Percentiles rank a stretch among this genome's conserved stretches.
These are phyloP conservation scores for Pyropia yezoensis DNA, from an alignment of 23 red algal genomes.

Conservation along the genomic window DNA sequence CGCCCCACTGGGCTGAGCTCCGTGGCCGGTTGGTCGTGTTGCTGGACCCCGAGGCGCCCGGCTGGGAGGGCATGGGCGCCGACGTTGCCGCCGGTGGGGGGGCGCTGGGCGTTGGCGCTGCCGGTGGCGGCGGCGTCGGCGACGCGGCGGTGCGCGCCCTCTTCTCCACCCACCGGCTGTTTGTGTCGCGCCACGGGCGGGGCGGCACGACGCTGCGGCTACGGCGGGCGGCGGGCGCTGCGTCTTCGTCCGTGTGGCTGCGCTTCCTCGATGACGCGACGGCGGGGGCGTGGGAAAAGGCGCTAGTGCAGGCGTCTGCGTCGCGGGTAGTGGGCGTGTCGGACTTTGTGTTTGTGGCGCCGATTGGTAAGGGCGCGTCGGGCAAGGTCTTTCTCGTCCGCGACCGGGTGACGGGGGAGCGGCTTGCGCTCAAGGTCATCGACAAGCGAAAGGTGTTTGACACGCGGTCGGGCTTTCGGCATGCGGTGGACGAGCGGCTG, in stretches of 20 bases:
- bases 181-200: too few relatives aligned
- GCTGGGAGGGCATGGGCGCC: too few relatives aligned
- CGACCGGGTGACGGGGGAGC: conserved; percentile 32
- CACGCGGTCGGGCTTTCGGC: conserved; percentile 35
- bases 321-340: conserved; percentile 31
- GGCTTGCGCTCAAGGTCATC: conserved; percentile 59
- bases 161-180: too few relatives aligned
- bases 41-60: background rate
- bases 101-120: too few relatives aligned
- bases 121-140: too few relatives aligned
- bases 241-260: conserved; percentile 14
- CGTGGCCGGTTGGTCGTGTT: conserved; percentile 12
- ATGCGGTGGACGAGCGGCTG: conserved; percentile 75
- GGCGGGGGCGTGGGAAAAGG: conserved; percentile 37
- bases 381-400: conserved; percentile 74
- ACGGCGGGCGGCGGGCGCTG: too few relatives aligned
- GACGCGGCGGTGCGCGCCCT: too few relatives aligned
- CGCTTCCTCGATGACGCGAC: conserved; percentile 25
- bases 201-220: too few relatives aligned
- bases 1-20: conserved; percentile 23
- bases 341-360: conserved; percentile 78
- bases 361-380: conserved; percentile 81
- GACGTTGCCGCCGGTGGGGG: too few relatives aligned
- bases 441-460: conserved; percentile 62
- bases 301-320: conserved; percentile 5